Conservation (phyloP, 148 eudicot genomes). For the Fagopyrum tataricum region DNA sequence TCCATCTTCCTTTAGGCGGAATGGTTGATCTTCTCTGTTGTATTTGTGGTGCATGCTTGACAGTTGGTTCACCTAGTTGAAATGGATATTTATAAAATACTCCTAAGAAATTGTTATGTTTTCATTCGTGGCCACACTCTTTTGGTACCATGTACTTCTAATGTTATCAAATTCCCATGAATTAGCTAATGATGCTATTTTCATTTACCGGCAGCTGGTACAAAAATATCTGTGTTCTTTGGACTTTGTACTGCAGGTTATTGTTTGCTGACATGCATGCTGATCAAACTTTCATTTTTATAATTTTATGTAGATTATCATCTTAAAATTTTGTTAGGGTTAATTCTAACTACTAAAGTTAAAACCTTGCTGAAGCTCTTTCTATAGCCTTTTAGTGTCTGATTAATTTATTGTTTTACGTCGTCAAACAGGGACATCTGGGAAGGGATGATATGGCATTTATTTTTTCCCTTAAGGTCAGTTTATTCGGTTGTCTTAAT, state of each 20-base stretch:
- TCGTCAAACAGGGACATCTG: conserved; percentile 66
- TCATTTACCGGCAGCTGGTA: neutral
- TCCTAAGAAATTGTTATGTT: neutral
- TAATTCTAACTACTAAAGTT: neutral
- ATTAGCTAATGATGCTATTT: neutral
- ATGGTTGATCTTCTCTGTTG: conserved; percentile 1
- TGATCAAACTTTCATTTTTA: neutral
- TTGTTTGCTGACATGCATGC: neutral
- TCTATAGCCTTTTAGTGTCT: neutral
- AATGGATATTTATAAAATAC: neutral
- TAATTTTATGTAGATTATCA: neutral
- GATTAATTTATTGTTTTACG: neutral
- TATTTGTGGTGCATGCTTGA: neutral
- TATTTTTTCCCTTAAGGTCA: conserved; percentile 79
- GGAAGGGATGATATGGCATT: conserved; percentile 78
- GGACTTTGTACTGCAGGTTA: neutral
- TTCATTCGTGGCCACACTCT: neutral
- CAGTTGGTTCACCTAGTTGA: neutral
- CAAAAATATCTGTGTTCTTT: neutral
- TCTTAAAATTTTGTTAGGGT: neutral
- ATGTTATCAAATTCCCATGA: neutral
- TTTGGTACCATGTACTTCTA: neutral
- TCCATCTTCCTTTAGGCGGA: neutral
- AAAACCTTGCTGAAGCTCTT: neutral
- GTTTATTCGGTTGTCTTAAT: conserved; percentile 1